Conservation (phyloP, 1,139 yeast genomes). For the Groenewaldozyma auringiensis region DNA sequence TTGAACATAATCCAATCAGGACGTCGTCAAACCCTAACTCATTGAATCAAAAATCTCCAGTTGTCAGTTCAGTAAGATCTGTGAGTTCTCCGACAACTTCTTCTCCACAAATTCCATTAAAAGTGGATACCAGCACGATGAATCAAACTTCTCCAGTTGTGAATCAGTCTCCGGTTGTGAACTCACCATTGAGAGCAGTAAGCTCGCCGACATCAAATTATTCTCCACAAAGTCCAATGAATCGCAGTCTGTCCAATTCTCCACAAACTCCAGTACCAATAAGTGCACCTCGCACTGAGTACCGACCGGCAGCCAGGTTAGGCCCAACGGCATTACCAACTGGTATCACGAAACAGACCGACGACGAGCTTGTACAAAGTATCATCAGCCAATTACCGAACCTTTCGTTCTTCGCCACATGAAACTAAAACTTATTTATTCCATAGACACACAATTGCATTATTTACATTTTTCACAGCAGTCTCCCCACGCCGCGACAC, state of each 20-base stretch:
- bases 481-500: slow-evolving; percentile 65
- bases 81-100: too few species aligned
- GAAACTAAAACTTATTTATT: neutral
- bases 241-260: neutral
- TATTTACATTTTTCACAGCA: slow-evolving; percentile 10
- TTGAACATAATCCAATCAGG: too few species aligned
- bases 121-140: too few species aligned
- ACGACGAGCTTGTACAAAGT: slow-evolving; percentile 16
- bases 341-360: slow-evolving; percentile 13
- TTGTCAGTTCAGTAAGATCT: too few species aligned
- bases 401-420: slow-evolving; percentile 15
- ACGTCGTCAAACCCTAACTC: too few species aligned
- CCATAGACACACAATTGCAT: neutral
- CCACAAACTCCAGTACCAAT: neutral
- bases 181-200: too few species aligned
- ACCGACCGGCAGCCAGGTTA: slow-evolving; percentile 10
- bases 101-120: too few species aligned
- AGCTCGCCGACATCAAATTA: too few species aligned
- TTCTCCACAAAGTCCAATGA: too few species aligned
- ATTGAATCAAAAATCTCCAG: too few species aligned
- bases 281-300: neutral
- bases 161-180: too few species aligned
- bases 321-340: slow-evolving; percentile 19
- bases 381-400: slow-evolving; percentile 24
- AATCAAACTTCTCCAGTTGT: too few species aligned